Evolutionary conservation across 371 early-diverging fungal genomes (phyloP), one percentile per base, ranked within the genome.

Genomic region (Lichtheimia ramosa): DNA sequence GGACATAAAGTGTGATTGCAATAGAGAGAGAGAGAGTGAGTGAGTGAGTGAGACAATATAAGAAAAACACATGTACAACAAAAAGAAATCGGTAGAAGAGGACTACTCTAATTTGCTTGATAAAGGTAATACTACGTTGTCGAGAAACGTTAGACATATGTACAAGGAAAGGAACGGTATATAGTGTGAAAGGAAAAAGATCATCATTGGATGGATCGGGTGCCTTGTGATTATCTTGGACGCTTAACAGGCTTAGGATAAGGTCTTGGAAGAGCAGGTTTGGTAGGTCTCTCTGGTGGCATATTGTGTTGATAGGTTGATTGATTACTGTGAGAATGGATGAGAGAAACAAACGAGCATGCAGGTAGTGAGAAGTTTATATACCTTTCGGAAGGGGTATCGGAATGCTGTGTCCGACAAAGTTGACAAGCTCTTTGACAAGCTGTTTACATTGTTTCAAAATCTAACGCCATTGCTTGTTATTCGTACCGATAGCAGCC

Each of bases 241-340:
- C 65, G 56, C 56, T 62, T 62, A 21, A 69, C 63, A 6, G 65
- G 70, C 18, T 53, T 55, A 46, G 70, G 63, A 54, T 69, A 69
- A 21, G 70, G 70, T 42, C 63, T 56, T 53, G 65, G 65, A 23
- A 65, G 62, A 39, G 70, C 54, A 14, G 70, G 70, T 49, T 65
- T 69, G 60, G 54, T 49, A 20, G 70, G 70, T 69, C 70, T 65
- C 40, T 69, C 70, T 48, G 70, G 70, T 54, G 70, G 70, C 70
- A 69, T 69, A 28, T 58, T 28, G 46, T 49, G 4, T 10, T 13
- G 46, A 10, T 46, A n/a, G 21, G 5, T 18, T 46, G 46, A 15
- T 51, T 20, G 20, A 15, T 25, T 20, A 15, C n/a, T 51, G 51
- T 50, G 50, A n/a, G 50, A 14, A 16, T 54, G 54, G 51, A 40